Evolutionary conservation across 2,329 filamentous ascomycete genomes (phyloP), one percentile per base, ranked within the genome.

Genomic region (Camillea tinctor): DNA sequence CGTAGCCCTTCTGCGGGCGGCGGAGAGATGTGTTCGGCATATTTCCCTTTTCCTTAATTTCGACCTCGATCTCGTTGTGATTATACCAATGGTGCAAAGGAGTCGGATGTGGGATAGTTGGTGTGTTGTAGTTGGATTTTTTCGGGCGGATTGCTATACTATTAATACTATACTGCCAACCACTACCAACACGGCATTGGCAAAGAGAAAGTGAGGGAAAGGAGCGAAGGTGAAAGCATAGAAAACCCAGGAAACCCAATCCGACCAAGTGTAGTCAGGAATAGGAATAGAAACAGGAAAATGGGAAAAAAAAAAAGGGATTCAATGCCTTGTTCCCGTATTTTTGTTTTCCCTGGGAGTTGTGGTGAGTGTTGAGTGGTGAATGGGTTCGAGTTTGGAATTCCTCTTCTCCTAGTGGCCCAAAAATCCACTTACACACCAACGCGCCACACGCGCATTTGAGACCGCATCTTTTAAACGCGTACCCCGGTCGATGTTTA

Each of bases 1-100:
- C 90, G 82, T 83, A 86, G 71, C 87, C 86, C 73, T 88, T 87
- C 72, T 86, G 81, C 52, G 87, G 87, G 70, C 80, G 80, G 59
- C 86, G 79, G 68, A 88, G 74, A 54, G 79, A 79, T 52, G 84
- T 87, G 74, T 86, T 87, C 52, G 86, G 77, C 88, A 89, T 85
- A 67, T 73, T 76, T 72, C 71, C 19, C 56, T 22, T 53, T 20
- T 36, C 13, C 26, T 11, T 9, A 11, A 1, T 30, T 7, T 7
- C 7, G 26, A 9, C 13, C 26, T 7, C 26, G 26, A 1, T 30
- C 26, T 30, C 26, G 26, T 4, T 30, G 26, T 30, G 8, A 7
- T 30, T 9, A 11, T 3, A 2, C 26, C 26, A 30, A 30, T 30
- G 8, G 13, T 30, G n/a, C 26, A 55, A 48, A 26, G 11, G 36